Evolutionary conservation across 2,329 filamentous ascomycete genomes (phyloP), one percentile per base, ranked within the genome.

Genomic region (Talaromyces sp.): DNA sequence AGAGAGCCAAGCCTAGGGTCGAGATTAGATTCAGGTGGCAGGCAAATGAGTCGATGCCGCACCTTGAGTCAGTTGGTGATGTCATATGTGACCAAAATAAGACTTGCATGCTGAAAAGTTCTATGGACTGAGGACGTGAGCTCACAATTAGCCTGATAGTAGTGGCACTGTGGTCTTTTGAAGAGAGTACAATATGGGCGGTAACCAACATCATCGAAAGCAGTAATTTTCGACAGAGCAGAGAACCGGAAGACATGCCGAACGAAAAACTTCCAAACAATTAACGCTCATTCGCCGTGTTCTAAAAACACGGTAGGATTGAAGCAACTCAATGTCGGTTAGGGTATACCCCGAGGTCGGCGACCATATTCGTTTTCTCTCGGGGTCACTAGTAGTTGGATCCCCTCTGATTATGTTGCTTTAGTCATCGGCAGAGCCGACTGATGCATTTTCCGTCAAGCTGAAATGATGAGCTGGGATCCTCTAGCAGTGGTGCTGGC

Each of bases 271-370:
- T 8, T 16, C 16, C 22, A 27, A 27, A 16, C 47, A 31, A 9
- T 47, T 19, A 50, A 50, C 47, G 22, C 7, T 27, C 47, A 50
- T 50, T 50, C 47, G 47, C 16, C 24, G 22, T 27, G 47, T 50
- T 31, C 47, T 50, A 8, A 50, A 27, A 11, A 49, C 22, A 27
- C 47, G 16, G 27, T 31, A 31, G 47, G 13, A 31, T 13, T 16
- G 27, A 50, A 50, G 3, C 47, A 50, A 52, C 27, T 35, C 27
- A 19, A 52, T 33, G 11, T 16, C 47, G 22, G 27, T 9, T 33
- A n/a, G 4, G 9, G 27, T 41, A 43, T 49, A 49, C 33, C 59
- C 59, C 59, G 59, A 61, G 59, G 59, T 61, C 59, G 59, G 41
- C 59, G 59, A 61, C 59, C 43, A 61, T 61, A 33, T 31, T 59